Evolutionary conservation across 306 rosid species (phyloP).

Genomic region (Dicorynia guianensis): DNA sequence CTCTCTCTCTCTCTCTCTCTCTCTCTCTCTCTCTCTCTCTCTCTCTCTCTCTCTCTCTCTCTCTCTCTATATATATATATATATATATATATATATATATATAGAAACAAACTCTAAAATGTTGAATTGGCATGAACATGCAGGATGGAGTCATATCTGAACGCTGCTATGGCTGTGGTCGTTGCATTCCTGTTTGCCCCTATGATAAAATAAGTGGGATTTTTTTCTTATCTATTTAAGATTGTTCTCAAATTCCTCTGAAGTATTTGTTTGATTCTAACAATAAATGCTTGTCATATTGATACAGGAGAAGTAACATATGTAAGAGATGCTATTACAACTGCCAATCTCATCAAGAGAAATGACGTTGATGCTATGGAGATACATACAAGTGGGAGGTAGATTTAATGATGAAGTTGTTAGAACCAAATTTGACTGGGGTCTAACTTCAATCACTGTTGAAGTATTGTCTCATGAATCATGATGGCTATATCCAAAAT

Average conservation of each 20-base stretch:
- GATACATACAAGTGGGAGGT: conserved; percentile 95
- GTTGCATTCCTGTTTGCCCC: conserved; percentile 95
- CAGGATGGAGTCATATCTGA: conserved; percentile 91
- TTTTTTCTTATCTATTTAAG: conserved; percentile 22
- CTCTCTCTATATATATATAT: no score
- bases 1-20: not conserved
- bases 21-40: not conserved
- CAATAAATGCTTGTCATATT: conserved; percentile 26
- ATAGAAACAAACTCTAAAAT: not conserved
- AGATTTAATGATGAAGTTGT: conserved; percentile 30
- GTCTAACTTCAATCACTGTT: not conserved
- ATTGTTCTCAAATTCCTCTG: conserved; percentile 31
- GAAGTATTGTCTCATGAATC: conserved; percentile 9
- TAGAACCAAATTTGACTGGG: not conserved
- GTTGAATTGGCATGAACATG: conserved; percentile 32
- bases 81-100: no score
- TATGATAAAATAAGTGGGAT: conserved; percentile 82
- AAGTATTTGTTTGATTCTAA: conserved; percentile 20
- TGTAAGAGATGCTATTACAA: conserved; percentile 70
- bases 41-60: no score
- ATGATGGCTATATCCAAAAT: conserved; percentile 15
- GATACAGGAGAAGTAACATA: conserved; percentile 70
- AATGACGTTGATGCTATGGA: conserved; percentile 82
- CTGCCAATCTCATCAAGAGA: conserved; percentile 67
- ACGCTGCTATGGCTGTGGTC: conserved; percentile 97